Conservation (phyloP, 345 rosid genomes). For the Noccaea caerulescens region DNA sequence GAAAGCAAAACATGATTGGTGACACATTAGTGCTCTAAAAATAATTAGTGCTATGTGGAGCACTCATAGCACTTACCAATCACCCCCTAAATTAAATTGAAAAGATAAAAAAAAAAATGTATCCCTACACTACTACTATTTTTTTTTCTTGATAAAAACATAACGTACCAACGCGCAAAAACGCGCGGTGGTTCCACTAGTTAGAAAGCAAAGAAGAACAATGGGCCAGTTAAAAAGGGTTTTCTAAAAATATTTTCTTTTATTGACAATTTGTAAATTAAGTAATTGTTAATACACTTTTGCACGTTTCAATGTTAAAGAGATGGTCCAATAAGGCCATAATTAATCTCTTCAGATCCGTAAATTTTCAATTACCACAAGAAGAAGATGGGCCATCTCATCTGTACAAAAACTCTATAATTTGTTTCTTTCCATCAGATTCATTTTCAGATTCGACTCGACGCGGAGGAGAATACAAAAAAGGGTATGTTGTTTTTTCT, state of each 20-base stretch:
- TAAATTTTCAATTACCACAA: not conserved
- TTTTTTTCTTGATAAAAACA: too few relatives aligned
- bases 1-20: too few relatives aligned
- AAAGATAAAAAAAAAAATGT: too few relatives aligned
- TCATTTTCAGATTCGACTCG: constrained; percentile 12
- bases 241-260: not conserved
- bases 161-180: too few relatives aligned
- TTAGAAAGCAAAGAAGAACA: too few relatives aligned
- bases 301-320: constrained; percentile 37
- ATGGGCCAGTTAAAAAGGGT: too few relatives aligned
- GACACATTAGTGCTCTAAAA: too few relatives aligned
- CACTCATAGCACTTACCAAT: too few relatives aligned
- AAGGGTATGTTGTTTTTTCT: constrained; percentile 2
- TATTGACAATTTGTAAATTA: constrained; percentile 31
- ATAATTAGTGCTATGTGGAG: too few relatives aligned
- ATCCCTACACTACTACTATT: too few relatives aligned
- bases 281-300: constrained; percentile 31
- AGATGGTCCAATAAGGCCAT: constrained; percentile 4
- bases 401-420: constrained; percentile 17
- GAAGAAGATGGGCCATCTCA: constrained; percentile 13
- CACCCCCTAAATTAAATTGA: too few relatives aligned
- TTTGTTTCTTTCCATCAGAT: not conserved
- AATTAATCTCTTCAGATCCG: constrained; percentile 21
- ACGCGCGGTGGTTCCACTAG: too few relatives aligned
- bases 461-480: not conserved